Evolutionary conservation across 805 yeast species (phyloP).

Genomic region (Zygotorulaspora chibaensis): DNA sequence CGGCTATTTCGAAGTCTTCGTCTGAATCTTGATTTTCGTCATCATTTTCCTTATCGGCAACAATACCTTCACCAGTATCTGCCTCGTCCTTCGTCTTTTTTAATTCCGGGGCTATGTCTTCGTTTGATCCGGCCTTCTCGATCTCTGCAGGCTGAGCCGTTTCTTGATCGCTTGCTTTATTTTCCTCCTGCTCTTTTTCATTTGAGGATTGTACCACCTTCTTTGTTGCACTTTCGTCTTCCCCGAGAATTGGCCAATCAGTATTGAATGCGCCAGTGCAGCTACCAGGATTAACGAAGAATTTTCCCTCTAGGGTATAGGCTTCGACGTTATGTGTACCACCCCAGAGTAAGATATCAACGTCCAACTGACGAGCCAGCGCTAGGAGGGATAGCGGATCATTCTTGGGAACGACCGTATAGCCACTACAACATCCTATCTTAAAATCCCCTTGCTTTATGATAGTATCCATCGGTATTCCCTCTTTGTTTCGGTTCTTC

Average conservation of each 20-base stretch:
- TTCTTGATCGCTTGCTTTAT: constrained; percentile 5
- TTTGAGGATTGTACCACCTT: constrained; percentile 11
- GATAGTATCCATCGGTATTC: constrained; percentile 58
- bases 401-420: constrained; percentile 73
- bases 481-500: constrained; percentile 19
- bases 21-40: constrained; percentile 23
- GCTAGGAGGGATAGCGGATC: constrained; percentile 82
- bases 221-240: constrained; percentile 24
- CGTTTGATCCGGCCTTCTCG: constrained; percentile 1
- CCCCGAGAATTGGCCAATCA: constrained; percentile 47
- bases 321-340: constrained; percentile 93
- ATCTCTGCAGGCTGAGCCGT: neutral
- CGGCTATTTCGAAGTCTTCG: constrained; percentile 20
- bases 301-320: constrained; percentile 84
- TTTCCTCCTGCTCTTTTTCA: constrained; percentile 3
- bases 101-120: constrained; percentile 3
- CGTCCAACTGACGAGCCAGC: constrained; percentile 86
- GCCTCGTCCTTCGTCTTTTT: constrained; percentile 8
- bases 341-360: constrained; percentile 87
- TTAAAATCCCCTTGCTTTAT: constrained; percentile 66
- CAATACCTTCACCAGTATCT: constrained; percentile 1
- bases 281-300: constrained; percentile 94
- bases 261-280: constrained; percentile 87
- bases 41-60: constrained; percentile 7
- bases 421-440: constrained; percentile 83